Conservation (phyloP, 495 filamentous ascomycete species). For the Aspergillus sclerotioniger region DNA sequence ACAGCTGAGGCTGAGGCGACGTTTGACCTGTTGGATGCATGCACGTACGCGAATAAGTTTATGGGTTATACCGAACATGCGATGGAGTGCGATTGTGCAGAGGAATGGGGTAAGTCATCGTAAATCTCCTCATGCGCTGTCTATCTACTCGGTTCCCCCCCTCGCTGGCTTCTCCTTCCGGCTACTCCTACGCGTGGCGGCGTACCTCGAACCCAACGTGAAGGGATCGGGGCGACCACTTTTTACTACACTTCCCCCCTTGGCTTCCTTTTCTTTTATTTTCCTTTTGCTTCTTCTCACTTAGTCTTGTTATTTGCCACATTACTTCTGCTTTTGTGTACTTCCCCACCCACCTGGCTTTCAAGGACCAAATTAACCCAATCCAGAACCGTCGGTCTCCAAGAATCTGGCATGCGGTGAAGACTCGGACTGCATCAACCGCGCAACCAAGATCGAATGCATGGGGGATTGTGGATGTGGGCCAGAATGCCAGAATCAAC, state of each 20-base stretch:
- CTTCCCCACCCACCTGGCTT: not conserved
- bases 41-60: conserved; percentile 83
- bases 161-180: not conserved
- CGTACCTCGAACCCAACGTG: not conserved
- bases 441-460: conserved; percentile 97
- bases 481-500: conserved; percentile 84
- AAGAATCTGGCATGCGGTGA: conserved; percentile 87
- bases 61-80: conserved; percentile 90
- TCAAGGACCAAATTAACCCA: conserved; percentile 21
- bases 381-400: conserved; percentile 56
- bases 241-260: not conserved
- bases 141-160: conserved; percentile 1
- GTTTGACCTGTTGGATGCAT: conserved; percentile 80
- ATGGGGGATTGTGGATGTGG: conserved; percentile 84
- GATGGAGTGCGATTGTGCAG: conserved; percentile 91
- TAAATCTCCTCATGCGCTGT: conserved; percentile 6
- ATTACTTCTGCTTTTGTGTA: not conserved
- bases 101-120: conserved; percentile 86
- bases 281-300: conserved; percentile 6
- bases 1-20: conserved; percentile 69
- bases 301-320: not conserved
- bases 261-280: not conserved
- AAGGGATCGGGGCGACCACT: not conserved
- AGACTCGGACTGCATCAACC: conserved; percentile 98
- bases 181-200: not conserved